Base-by-base conservation (phyloP, 345 rosid species). In the Melastoma malabathricum region DNA sequence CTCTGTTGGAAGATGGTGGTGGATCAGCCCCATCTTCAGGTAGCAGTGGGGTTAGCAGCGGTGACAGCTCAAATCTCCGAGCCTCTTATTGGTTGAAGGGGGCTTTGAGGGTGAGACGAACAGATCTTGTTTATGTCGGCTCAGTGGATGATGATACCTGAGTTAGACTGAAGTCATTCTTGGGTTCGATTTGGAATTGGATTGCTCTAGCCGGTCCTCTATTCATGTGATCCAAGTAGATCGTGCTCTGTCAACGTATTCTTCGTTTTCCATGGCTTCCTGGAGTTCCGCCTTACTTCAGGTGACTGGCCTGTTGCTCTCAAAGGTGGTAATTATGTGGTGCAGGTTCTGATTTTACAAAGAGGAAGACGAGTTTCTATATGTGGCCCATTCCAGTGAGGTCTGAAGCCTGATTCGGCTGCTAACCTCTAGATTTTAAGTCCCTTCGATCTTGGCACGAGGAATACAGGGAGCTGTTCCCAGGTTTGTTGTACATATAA, bases 71-170 rank as follows among this genome's bases (percentile, higher is more conserved):
- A 46, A 87, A 87, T 74, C 82, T 81, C 62, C 72, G 85, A 72
- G 99, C 97, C 55, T 64, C 84, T 56, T 74, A 73, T 77, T 93
- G 88, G 97, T 79, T 93, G n/a, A 88, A 83, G 72, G 99, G 97
- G 44, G 79, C 97, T 29, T 73, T 85, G 49, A 79, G 99, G 68
- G 85, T 83, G 62, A 83, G 96, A 62, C 71, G 97, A 53, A 67
- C 83, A 25, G 95, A 93, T 63, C 86, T 85, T 57, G 73, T 85
- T 1, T 93, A 93, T 51, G 64, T 85, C 52, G 95, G 97, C 18
- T 72, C 95, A 22, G 83, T 85, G 51, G 99, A 93, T 50, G 99
- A 93, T 13, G 96, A 93, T 63, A 83, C 79, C 81, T 93, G 75
- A 87, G 67, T 64, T 61, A 27, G 38, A 62, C 54, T 64, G 13